Conservation (phyloP, 2,329 filamentous ascomycete genomes). For the Monosporascus cannonballus region DNA sequence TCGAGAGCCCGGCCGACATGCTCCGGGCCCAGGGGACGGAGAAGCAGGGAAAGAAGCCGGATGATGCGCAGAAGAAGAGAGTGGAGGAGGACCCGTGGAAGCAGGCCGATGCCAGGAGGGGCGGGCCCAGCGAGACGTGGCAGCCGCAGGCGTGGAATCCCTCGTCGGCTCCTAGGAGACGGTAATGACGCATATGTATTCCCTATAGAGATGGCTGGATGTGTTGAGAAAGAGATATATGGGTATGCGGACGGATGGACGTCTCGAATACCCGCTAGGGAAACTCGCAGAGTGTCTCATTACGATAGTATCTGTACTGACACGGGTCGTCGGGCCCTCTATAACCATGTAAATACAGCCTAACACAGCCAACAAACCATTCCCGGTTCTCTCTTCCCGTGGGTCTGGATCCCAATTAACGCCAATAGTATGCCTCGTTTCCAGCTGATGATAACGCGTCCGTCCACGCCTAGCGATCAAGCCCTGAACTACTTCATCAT, state of each 20-base stretch:
- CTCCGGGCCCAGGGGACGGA: conserved; percentile 3
- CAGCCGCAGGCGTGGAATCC: conserved; percentile 60
- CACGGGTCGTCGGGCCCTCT: too few relatives aligned
- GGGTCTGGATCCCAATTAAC: too few relatives aligned
- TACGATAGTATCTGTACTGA: background rate
- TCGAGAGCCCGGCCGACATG: conserved; percentile 3
- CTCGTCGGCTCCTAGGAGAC: conserved; percentile 28
- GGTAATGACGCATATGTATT: conserved; percentile 15
- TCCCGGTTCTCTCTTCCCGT: too few relatives aligned
- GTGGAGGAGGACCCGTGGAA: conserved; percentile 50
- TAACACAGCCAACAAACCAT: too few relatives aligned
- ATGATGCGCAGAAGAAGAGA: background rate
- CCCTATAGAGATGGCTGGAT: too few relatives aligned
- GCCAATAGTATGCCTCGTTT: background rate
- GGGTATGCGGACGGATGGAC: too few relatives aligned
- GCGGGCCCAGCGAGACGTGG: conserved; percentile 59
- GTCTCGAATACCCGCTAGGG: too few relatives aligned
- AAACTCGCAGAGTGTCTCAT: background rate
- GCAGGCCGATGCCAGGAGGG: conserved; percentile 32
- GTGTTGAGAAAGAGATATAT: too few relatives aligned
- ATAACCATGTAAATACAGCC: too few relatives aligned
- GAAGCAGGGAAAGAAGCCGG: conserved; percentile 9
- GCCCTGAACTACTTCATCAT: background rate
- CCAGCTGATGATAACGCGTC: background rate
- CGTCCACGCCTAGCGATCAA: background rate